Percentiles rank a stretch among this genome's conserved stretches.
phyloP scores from a whole-genome alignment of 2,329 filamentous ascomycete species.

The Nectriaceae sp. region DNA sequence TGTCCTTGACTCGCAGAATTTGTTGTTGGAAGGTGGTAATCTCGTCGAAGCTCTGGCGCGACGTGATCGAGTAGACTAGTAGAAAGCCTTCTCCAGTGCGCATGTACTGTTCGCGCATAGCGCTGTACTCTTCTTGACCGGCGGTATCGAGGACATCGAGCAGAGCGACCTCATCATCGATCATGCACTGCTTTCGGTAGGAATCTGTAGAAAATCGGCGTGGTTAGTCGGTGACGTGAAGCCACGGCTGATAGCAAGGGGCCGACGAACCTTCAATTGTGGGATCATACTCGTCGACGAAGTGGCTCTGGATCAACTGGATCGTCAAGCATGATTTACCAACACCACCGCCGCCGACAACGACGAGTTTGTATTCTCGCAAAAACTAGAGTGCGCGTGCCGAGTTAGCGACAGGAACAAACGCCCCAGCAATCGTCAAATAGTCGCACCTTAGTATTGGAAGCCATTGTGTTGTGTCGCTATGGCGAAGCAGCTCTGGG shows the following conservation, averaged over 20 bases:
- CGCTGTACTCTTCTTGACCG: conserved; percentile 98
- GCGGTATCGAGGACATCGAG: conserved; percentile 98
- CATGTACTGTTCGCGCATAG: conserved; percentile 99
- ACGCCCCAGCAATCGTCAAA: neutral
- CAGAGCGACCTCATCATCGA: conserved; percentile 96
- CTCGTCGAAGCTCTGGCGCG: conserved; percentile 95
- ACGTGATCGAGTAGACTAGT: conserved; percentile 97
- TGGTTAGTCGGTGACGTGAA: conserved; percentile 19
- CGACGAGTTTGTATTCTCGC: conserved; percentile 93
- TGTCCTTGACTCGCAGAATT: conserved; percentile 97
- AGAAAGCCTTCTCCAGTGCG: conserved; percentile 97
- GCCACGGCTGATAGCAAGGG: neutral
- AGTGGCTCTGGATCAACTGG: conserved; percentile 93
- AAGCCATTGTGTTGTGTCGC: conserved; percentile 32
- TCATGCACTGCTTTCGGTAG: conserved; percentile 99
- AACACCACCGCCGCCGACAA: conserved; percentile 96
- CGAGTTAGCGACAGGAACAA: conserved; percentile 18
- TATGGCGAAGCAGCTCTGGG: conserved; percentile 19
- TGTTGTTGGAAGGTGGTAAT: conserved; percentile 99
- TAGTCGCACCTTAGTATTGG: conserved; percentile 37
- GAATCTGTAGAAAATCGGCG: conserved; percentile 66
- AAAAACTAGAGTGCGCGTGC: conserved; percentile 60
- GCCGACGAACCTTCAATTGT: conserved; percentile 88
- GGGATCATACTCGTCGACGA: conserved; percentile 98
- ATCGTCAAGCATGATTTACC: conserved; percentile 99